phyloP scores from a whole-genome alignment of 1,284 basidiomycete species.

The Cutaneotrichosporon arboriforme region DNA sequence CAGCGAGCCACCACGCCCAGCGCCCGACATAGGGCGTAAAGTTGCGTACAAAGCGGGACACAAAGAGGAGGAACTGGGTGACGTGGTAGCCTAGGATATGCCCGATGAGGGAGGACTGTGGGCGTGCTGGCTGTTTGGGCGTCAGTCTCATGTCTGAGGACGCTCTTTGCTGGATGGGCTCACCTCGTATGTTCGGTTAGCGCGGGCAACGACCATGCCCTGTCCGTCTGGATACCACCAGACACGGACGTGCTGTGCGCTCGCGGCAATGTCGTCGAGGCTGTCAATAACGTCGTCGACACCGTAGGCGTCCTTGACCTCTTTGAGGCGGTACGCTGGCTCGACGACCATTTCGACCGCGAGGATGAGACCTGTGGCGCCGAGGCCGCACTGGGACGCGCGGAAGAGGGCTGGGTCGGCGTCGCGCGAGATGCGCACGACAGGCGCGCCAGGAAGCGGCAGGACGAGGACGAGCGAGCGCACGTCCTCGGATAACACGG shows the following conservation, averaged over 20 bases:
- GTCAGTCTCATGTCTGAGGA: not conserved
- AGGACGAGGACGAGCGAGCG: slow-evolving; percentile 64
- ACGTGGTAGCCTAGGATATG: slow-evolving; percentile 74
- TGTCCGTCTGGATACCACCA: slow-evolving; percentile 92
- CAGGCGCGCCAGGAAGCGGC: slow-evolving; percentile 34
- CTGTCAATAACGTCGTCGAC: slow-evolving; percentile 53
- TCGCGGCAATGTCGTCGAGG: slow-evolving; percentile 53
- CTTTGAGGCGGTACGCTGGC: slow-evolving; percentile 73
- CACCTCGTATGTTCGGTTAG: slow-evolving; percentile 64
- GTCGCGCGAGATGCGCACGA: slow-evolving; percentile 24
- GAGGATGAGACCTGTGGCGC: slow-evolving; percentile 86
- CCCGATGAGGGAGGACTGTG: slow-evolving; percentile 49
- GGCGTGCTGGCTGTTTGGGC: slow-evolving; percentile 52
- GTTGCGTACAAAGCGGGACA: slow-evolving; percentile 46
- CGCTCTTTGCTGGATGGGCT: not conserved
- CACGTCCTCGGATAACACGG: slow-evolving; percentile 78
- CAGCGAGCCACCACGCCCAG: slow-evolving; percentile 46
- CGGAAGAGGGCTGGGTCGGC: slow-evolving; percentile 73
- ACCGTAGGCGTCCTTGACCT: slow-evolving; percentile 67
- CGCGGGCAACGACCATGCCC: slow-evolving; percentile 65
- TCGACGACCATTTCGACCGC: slow-evolving; percentile 73
- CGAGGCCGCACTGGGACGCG: slow-evolving; percentile 88
- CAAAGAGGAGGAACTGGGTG: slow-evolving; percentile 71
- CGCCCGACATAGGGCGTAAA: slow-evolving; percentile 43
- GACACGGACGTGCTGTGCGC: slow-evolving; percentile 79